These are phyloP conservation scores for Oehlia diaphana DNA, from an alignment of 192 early-diverging fungal species.

Conservation along the genomic window DNA sequence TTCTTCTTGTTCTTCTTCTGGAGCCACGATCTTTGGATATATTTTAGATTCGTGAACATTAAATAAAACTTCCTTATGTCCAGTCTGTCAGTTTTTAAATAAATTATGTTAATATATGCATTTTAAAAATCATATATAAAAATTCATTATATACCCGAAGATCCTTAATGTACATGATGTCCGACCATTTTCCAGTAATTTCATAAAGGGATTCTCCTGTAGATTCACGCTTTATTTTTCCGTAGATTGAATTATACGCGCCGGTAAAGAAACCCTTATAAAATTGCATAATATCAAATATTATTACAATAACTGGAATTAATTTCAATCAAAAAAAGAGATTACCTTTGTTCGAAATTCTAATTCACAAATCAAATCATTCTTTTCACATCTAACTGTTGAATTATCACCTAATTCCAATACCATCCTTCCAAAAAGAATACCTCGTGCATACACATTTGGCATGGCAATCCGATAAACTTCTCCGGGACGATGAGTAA, in stretches of 20 bases:
- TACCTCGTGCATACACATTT: conserved; percentile 91
- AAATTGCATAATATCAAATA: conserved; percentile 18
- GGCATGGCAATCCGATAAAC: conserved; percentile 83
- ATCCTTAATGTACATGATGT: conserved; percentile 62
- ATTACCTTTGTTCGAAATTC: conserved; percentile 89
- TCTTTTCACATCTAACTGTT: conserved; percentile 67
- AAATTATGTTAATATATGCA: background rate
- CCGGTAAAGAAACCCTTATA: conserved; percentile 72
- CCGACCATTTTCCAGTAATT: conserved; percentile 90
- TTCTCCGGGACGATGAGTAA: conserved; percentile 68
- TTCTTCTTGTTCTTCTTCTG: conserved; percentile 69
- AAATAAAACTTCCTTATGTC: conserved; percentile 65
- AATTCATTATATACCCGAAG: conserved; percentile 25
- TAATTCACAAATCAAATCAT: conserved; percentile 77
- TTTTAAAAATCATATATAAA: background rate
- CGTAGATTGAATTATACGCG: conserved; percentile 74
- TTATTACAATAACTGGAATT: background rate
- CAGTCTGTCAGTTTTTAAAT: conserved; percentile 24
- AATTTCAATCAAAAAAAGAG: conserved; percentile 4
- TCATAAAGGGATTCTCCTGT: conserved; percentile 76
- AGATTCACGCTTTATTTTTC: conserved; percentile 77
- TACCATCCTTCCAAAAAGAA: conserved; percentile 92
- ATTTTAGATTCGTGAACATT: conserved; percentile 68
- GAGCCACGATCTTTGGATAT: conserved; percentile 68
- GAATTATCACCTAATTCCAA: conserved; percentile 89